Evolutionary conservation across 2,329 filamentous ascomycete species (phyloP), one percentile per base, ranked within the genome.

Genomic region (Penicillium fuscoglaucum): DNA sequence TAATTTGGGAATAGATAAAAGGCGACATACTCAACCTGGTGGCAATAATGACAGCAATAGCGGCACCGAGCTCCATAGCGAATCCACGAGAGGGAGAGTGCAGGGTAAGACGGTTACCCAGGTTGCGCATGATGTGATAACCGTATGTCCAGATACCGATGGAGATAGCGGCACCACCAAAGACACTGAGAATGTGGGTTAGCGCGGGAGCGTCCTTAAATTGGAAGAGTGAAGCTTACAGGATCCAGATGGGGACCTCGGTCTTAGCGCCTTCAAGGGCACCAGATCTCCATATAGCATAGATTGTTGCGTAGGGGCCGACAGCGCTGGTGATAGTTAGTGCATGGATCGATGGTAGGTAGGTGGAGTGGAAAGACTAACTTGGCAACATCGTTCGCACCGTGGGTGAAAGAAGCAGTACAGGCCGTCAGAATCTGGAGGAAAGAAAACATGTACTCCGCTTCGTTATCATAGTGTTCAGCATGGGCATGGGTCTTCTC

Each of bases 311-410:
- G 70, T 72, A 78, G 19, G 77, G 75, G 0, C 76, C 76, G 4
- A 79, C 72, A 3, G 76, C 75, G 60, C 45, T 47, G 13, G 12
- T 29, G 3, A 33, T 24, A 9, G 29, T 47, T 21, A 47, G 29
- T 10, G 13, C 19, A 9, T 21, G 28, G 4, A 12, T 33, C 29
- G 13, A 21, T 10, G 3, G 6, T 21, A 21, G 13, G 28, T 47
- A 33, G 28, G 6, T 9, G n/a, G 33, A 31, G n/a, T 33, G n/a
- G 28, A 7, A 33, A 21, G 21, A 21, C 45, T 47, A 13, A 47
- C 45, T 79, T 79, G 29, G 76, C 74, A 7, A 78, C 75, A 55
- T 79, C 77, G 68, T 79, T 79, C 60, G 74, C 73, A 6, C 77
- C 77, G 67, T 79, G 78, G 4, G 76, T 47, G n/a, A 47, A 47